These are phyloP conservation scores for Aspergillus taichungensis DNA, from an alignment of 495 filamentous ascomycete genomes.

Conservation along the genomic window DNA sequence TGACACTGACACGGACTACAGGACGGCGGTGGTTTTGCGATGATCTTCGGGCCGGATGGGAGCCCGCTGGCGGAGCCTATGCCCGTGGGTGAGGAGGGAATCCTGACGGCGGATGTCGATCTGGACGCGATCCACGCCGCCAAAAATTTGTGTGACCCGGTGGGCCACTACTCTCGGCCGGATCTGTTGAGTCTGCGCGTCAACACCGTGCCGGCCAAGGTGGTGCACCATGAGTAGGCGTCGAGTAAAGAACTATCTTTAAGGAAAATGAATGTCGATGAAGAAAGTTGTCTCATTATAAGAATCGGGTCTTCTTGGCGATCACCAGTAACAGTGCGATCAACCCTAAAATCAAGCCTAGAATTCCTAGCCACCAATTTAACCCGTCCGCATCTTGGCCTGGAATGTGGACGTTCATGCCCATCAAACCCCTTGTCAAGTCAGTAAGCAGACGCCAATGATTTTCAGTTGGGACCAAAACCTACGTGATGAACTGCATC, in stretches of 20 bases:
- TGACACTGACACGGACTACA: conserved; percentile 12
- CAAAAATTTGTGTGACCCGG: conserved; percentile 20
- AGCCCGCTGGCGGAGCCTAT: conserved; percentile 13
- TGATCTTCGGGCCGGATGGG: conserved; percentile 27
- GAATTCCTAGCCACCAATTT: conserved; percentile 63
- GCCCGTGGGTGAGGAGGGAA: conserved; percentile 15
- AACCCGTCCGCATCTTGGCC: conserved; percentile 42
- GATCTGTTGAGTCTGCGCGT: conserved; percentile 24
- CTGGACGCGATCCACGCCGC: conserved; percentile 17
- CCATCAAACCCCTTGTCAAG: conserved; percentile 55
- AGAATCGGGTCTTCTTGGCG: conserved; percentile 7
- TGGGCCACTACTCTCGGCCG: conserved; percentile 26
- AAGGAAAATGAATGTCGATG: no score
- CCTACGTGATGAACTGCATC: conserved; percentile 65
- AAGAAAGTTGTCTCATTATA: not conserved
- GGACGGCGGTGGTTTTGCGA: conserved; percentile 21
- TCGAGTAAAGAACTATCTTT: no score
- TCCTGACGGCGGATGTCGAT: conserved; percentile 27
- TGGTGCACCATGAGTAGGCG: not conserved
- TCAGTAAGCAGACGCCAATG: no score
- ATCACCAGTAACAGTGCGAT: conserved; percentile 7
- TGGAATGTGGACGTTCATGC: conserved; percentile 87
- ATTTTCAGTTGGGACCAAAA: no score
- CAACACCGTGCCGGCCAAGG: conserved; percentile 1
- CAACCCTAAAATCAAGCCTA: conserved; percentile 44